Evolutionary conservation across 2,329 filamentous ascomycete species (phyloP).

Genomic region (Helminthosporium solani): DNA sequence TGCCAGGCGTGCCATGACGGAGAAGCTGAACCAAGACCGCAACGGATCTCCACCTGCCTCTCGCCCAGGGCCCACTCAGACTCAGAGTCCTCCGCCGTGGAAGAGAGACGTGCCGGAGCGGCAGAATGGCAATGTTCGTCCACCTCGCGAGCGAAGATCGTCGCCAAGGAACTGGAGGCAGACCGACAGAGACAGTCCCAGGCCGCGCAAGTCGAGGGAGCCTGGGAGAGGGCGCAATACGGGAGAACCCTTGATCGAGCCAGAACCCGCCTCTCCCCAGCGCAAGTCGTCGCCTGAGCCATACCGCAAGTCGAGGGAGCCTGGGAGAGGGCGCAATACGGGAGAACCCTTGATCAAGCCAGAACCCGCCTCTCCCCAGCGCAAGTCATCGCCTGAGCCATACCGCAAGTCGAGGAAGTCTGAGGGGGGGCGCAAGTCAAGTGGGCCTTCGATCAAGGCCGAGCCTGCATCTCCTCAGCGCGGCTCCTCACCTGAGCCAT

Average conservation of each 20-base stretch:
- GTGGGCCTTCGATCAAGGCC: too few species aligned
- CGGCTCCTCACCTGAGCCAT: too few species aligned
- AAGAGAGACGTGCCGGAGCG: conserved; percentile 6
- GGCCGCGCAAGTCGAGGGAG: conserved; percentile 17
- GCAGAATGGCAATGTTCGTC: background rate
- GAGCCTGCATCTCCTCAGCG: too few species aligned
- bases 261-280: conserved; percentile 12
- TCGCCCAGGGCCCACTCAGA: conserved; percentile 6
- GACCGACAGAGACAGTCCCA: conserved; percentile 8
- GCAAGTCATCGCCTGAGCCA: conserved; percentile 30
- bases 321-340: too few species aligned
- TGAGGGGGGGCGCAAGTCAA: too few species aligned
- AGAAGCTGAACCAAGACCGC: conserved; percentile 17
- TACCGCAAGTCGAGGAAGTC: conserved; percentile 28
- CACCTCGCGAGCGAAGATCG: conserved; percentile 1
- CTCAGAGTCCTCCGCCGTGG: conserved; percentile 14
- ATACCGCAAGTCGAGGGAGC: conserved; percentile 27
- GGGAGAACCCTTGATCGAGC: background rate
- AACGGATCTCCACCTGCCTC: conserved; percentile 10
- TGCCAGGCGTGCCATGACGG: conserved; percentile 31
- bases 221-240: too few species aligned
- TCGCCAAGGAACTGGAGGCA: background rate
- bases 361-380: conserved; percentile 12
- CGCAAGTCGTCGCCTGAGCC: conserved; percentile 31
- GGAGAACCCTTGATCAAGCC: conserved; percentile 1